Evolutionary conservation across 2,329 filamentous ascomycete genomes (phyloP).

Genomic region (Capronia americana): DNA sequence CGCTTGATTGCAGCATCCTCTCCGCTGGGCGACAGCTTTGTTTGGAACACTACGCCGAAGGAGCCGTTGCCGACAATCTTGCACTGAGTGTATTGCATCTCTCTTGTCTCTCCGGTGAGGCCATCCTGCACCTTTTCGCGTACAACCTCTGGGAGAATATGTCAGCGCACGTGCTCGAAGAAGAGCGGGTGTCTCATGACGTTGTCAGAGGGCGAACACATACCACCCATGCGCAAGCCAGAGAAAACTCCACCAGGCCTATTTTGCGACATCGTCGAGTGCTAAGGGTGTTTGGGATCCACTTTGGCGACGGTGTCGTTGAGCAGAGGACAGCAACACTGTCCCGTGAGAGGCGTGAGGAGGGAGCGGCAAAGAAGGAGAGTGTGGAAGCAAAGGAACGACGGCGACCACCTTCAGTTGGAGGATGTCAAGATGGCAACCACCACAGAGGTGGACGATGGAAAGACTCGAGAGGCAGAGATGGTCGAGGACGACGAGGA

Average conservation of each 20-base stretch:
- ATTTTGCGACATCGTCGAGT: constrained; percentile 79
- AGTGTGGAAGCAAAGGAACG: constrained; percentile 25
- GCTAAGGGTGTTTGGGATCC: constrained; percentile 40
- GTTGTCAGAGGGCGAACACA: constrained; percentile 52
- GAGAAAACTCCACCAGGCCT: constrained; percentile 82
- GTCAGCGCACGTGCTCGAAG: constrained; percentile 40
- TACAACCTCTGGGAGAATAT: constrained; percentile 75
- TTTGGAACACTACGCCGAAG: constrained; percentile 98
- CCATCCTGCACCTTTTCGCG: constrained; percentile 99
- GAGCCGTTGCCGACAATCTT: constrained; percentile 99
- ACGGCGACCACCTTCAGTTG: constrained; percentile 20
- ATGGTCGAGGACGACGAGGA: constrained; percentile 31
- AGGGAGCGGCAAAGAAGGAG: constrained; percentile 22
- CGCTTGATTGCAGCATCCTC: constrained; percentile 99
- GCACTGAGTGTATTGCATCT: constrained; percentile 98
- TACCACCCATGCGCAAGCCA: constrained; percentile 95
- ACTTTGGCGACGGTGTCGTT: constrained; percentile 37
- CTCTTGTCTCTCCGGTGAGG: constrained; percentile 92
- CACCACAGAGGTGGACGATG: constrained; percentile 26
- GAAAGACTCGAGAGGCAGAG: constrained; percentile 31
- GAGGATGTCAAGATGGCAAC: constrained; percentile 18
- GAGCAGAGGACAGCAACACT: constrained; percentile 19
- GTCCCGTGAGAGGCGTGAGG: constrained; percentile 29
- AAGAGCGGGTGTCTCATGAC: constrained; percentile 12
- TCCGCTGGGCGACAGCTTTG: constrained; percentile 94